Evolutionary conservation across 108 stramenopile species (phyloP), one percentile per base, ranked within the genome.

Genomic region (Stephanodiscus minutulus): DNA sequence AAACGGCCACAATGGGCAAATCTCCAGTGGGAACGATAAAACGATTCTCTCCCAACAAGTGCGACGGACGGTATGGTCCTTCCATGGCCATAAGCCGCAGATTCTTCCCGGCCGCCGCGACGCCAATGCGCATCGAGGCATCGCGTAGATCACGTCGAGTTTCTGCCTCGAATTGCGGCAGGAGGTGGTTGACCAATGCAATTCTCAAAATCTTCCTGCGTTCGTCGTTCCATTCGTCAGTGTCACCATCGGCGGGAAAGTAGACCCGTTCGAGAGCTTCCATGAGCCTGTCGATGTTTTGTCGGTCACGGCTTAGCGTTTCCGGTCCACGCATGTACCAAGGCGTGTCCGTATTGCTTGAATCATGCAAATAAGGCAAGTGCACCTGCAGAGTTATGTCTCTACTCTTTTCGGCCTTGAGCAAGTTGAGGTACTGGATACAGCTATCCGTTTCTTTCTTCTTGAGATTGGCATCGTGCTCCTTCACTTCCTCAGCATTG

Each of bases 81-180:
- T 90, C 91, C 89, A 96, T 92, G 49, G 95, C 92, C 88, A 96
- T 86, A 54, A 76, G 59, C 31, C 77, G 79, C 13, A 96, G 79
- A 64, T 81, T 87, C 56, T 86, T 85, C 29, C 84, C 86, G 28
- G 95, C 91, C 46, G 82, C 86, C 36, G 76, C 74, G 0, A 91
- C 84, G 24, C 91, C 95, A 21, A 87, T 62, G 48, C 88, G 81
- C 47, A 74, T 81, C 7, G 92, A 85, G 10, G 82, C 87, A 63
- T 93, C 88, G 28, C 75, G 56, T 11, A 96, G 64, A 58, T 96
- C 91, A 37, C 87, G 83, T 21, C 86, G 82, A 13, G 82, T 82
- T 60, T 96, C 95, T 10, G 79, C 70, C 72, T 96, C 95, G 63
- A 96, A 91, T 52, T 89, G 84, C 3, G 95, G 95, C 48, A 96